Evolutionary conservation across 106 monocot genomes (phyloP).

Genomic region (Platanthera zijinensis): DNA sequence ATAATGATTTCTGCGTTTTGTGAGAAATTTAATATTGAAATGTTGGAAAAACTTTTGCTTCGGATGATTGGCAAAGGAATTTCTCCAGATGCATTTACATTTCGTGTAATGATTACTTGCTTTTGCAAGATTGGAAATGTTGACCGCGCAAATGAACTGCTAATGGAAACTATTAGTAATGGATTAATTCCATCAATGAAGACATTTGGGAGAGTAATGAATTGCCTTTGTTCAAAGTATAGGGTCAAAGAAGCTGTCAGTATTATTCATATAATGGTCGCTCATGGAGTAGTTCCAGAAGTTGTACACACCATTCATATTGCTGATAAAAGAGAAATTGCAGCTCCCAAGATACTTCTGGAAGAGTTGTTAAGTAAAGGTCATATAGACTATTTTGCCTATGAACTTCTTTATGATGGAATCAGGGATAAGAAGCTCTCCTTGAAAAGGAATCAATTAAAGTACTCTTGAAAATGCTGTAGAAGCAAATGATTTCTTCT

Average conservation of each 20-base stretch:
- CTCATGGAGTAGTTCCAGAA: constrained; percentile 51
- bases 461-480: constrained; percentile 11
- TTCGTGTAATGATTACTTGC: constrained; percentile 56
- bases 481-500: constrained; percentile 1
- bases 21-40: constrained; percentile 40
- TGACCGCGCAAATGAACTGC: constrained; percentile 46
- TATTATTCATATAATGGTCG: constrained; percentile 64
- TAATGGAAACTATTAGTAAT: constrained; percentile 33
- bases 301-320: constrained; percentile 65
- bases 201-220: constrained; percentile 70
- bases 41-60: constrained; percentile 58
- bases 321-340: constrained; percentile 75
- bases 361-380: constrained; percentile 86
- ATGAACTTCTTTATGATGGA: constrained; percentile 89
- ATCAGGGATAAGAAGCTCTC: constrained; percentile 59
- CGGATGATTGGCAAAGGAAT: constrained; percentile 53
- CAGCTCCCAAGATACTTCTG: constrained; percentile 86
- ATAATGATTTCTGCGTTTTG: constrained; percentile 61
- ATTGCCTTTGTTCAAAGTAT: constrained; percentile 33
- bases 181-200: constrained; percentile 61
- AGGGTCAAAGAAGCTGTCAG: constrained; percentile 48
- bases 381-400: constrained; percentile 67
- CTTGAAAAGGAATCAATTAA: constrained; percentile 23
- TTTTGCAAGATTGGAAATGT: constrained; percentile 54
- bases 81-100: constrained; percentile 61